Conservation (phyloP, 306 rosid species). For the Psophocarpus tetragonolobus region DNA sequence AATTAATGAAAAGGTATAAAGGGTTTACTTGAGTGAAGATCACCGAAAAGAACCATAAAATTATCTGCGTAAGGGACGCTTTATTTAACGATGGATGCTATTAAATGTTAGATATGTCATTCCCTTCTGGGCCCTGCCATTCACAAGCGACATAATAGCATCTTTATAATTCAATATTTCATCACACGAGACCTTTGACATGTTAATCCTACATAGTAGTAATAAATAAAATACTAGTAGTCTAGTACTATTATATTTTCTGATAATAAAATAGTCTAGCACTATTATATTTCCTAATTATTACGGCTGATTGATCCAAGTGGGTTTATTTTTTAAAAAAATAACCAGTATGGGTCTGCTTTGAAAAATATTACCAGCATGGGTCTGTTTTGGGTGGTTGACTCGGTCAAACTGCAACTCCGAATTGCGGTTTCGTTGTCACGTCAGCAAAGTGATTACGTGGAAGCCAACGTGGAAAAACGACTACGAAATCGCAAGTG, state of each 20-base stretch:
- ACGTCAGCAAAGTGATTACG: no score
- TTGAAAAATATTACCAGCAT: no score
- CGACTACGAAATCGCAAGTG: no score
- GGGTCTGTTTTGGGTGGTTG: no score
- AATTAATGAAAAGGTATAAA: not conserved
- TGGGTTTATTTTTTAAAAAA: no score
- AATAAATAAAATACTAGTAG: not conserved
- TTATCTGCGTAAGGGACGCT: not conserved
- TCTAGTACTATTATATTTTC: not conserved
- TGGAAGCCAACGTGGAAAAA: no score
- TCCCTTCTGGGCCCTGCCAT: slow-evolving; percentile 17
- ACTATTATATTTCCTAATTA: no score
- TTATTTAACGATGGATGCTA: not conserved
- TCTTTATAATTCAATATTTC: not conserved
- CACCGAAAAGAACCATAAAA: not conserved
- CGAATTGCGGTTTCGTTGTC: no score
- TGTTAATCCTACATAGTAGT: not conserved
- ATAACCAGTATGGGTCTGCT: no score
- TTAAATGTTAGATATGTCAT: slow-evolving; percentile 5
- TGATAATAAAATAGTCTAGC: not conserved
- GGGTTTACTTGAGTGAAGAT: not conserved
- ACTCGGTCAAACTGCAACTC: no score
- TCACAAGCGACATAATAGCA: not conserved
- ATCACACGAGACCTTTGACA: not conserved
- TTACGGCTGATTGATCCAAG: no score